Conservation (phyloP, 805 yeast species). For the Naumovozyma baii region DNA sequence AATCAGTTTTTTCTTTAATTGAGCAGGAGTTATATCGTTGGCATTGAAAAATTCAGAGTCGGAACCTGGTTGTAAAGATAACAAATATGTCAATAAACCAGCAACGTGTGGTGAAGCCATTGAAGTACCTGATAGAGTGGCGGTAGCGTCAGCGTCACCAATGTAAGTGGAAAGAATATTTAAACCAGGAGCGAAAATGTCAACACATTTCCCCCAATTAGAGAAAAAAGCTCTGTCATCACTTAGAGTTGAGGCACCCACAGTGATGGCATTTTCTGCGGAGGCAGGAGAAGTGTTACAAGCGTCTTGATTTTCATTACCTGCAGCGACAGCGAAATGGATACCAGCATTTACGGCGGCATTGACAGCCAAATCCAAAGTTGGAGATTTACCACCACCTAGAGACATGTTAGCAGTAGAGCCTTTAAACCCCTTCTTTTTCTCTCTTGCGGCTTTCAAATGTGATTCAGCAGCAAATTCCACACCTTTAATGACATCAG, state of each 20-base stretch:
- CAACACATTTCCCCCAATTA: slow-evolving; percentile 92
- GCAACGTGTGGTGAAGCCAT: slow-evolving; percentile 98
- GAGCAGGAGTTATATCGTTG: slow-evolving; percentile 56
- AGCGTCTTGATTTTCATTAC: slow-evolving; percentile 88
- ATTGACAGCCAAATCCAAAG: slow-evolving; percentile 77
- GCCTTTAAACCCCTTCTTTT: slow-evolving; percentile 64
- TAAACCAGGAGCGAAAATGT: slow-evolving; percentile 93
- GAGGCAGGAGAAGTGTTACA: slow-evolving; percentile 89
- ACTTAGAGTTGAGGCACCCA: slow-evolving; percentile 85
- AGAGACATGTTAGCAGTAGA: slow-evolving; percentile 88
- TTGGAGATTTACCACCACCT: slow-evolving; percentile 87
- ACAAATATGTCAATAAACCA: slow-evolving; percentile 82
- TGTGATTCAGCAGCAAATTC: slow-evolving; percentile 75
- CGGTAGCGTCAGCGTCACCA: slow-evolving; percentile 59
- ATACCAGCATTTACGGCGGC: slow-evolving; percentile 85
- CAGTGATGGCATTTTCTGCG: slow-evolving; percentile 76
- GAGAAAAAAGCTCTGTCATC: slow-evolving; percentile 93
- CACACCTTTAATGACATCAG: slow-evolving; percentile 77
- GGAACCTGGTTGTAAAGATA: slow-evolving; percentile 73
- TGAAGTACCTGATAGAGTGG: slow-evolving; percentile 87
- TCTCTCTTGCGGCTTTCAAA: slow-evolving; percentile 38
- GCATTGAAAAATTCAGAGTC: slow-evolving; percentile 53
- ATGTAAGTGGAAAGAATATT: slow-evolving; percentile 76
- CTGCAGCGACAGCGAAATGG: slow-evolving; percentile 93
- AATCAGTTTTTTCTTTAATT: slow-evolving; percentile 66